A percentile compares a stretch with the other conserved stretches of the same genome.
Conservation (phyloP, 192 early-diverging fungal genomes). For the Paraglomus brasilianum region DNA sequence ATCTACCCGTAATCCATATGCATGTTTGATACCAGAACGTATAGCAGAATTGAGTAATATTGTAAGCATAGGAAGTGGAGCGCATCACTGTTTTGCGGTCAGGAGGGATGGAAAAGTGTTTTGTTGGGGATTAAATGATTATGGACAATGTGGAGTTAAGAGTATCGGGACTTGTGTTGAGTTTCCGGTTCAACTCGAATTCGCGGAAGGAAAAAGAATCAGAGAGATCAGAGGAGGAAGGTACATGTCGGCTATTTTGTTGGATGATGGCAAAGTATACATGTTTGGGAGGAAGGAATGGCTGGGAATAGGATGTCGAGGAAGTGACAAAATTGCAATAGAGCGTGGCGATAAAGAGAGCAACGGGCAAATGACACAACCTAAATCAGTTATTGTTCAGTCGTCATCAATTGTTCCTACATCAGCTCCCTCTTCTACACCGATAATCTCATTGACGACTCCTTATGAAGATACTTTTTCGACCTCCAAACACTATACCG, state of each 20-base stretch:
- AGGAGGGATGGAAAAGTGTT: conserved; percentile 64
- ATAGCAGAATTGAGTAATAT: conserved; percentile 56
- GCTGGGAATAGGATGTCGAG: conserved; percentile 60
- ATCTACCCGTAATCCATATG: conserved; percentile 63
- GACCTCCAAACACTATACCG: too few relatives aligned
- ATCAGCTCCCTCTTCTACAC: too few relatives aligned
- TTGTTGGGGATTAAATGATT: conserved; percentile 89
- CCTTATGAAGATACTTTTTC: too few relatives aligned
- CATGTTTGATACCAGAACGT: conserved; percentile 51
- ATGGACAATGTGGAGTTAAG: conserved; percentile 74
- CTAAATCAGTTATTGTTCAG: too few relatives aligned
- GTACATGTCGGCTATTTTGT: conserved; percentile 79
- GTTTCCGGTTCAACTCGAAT: conserved; percentile 54
- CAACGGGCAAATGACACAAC: too few relatives aligned
- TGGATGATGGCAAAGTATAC: conserved; percentile 70
- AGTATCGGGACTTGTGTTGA: conserved; percentile 39
- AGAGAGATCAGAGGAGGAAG: conserved; percentile 71
- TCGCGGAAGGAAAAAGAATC: conserved; percentile 49
- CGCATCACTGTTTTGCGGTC: conserved; percentile 83
- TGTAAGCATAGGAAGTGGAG: conserved; percentile 68
- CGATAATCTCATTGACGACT: too few relatives aligned
- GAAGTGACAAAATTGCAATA: conserved; percentile 58
- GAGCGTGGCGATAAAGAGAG: conserved; percentile 14
- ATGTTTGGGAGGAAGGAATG: conserved; percentile 86
- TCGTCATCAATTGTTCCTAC: too few relatives aligned